Percentiles rank a stretch among this genome's conserved stretches.
phyloP scores from a whole-genome alignment of 23 red algal species.

The Agarophyton chilense region DNA sequence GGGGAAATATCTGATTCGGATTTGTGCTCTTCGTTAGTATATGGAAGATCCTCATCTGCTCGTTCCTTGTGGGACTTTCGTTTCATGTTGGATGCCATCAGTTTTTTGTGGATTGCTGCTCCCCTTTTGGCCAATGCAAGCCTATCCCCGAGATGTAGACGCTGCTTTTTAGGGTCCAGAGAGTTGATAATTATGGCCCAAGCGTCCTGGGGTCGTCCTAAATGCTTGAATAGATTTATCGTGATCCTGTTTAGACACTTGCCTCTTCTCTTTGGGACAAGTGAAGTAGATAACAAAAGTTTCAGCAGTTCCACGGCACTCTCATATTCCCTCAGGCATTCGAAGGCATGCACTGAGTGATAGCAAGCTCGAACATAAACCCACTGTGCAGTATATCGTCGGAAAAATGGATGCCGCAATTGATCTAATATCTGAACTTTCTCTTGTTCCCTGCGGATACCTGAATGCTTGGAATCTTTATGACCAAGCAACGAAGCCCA shows the following conservation, averaged over 20 bases:
- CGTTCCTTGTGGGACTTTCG: not conserved
- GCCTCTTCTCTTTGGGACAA: conserved; percentile 58
- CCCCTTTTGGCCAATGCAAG: conserved; percentile 31
- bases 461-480: not conserved
- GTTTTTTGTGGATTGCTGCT: conserved; percentile 46
- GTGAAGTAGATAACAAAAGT: conserved; percentile 53
- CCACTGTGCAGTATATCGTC: conserved; percentile 51
- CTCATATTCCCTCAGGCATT: conserved; percentile 58
- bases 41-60: not conserved
- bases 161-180: not conserved
- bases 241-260: conserved; percentile 61
- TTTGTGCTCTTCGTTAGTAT: not conserved
- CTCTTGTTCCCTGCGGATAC: not conserved
- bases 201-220: conserved; percentile 30
- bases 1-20: not conserved
- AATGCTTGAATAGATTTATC: conserved; percentile 71
- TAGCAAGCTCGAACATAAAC: conserved; percentile 62
- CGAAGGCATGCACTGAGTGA: conserved; percentile 67
- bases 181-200: conserved; percentile 44
- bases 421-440: not conserved
- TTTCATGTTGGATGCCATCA: not conserved
- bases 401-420: conserved; percentile 64
- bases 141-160: conserved; percentile 54
- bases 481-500: not conserved
- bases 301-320: conserved; percentile 49